These are phyloP conservation scores for Linum trigynum DNA, from an alignment of 345 rosid species.

Conservation along the genomic window DNA sequence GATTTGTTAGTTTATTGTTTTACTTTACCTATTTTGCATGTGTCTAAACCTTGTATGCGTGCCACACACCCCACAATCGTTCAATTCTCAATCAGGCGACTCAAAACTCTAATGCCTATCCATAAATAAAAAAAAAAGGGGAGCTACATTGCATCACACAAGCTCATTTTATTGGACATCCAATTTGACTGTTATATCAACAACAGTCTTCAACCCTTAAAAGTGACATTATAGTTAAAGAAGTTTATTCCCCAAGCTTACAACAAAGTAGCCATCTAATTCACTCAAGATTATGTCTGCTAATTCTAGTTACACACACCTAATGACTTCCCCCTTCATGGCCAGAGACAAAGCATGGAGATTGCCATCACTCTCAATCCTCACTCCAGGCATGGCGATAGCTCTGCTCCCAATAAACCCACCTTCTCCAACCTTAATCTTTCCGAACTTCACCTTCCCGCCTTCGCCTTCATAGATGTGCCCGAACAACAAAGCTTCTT, in stretches of 20 bases:
- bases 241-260: neutral
- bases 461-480: conserved; percentile 57
- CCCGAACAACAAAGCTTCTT: conserved; percentile 49
- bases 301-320: conserved; percentile 10
- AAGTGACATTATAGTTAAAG: neutral
- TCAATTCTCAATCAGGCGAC: too few species aligned
- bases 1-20: too few species aligned
- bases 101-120: too few species aligned
- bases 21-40: too few species aligned
- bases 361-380: conserved; percentile 39
- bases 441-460: conserved; percentile 51
- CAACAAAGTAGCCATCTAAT: neutral
- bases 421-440: conserved; percentile 36
- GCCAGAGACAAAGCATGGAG: conserved; percentile 42
- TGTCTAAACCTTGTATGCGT: too few species aligned
- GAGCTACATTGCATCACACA: too few species aligned
- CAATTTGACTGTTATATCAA: neutral
- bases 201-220: conserved; percentile 4
- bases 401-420: conserved; percentile 52
- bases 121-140: too few species aligned
- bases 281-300: neutral
- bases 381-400: conserved; percentile 50
- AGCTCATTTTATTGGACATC: neutral
- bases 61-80: too few species aligned
- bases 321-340: conserved; percentile 49